Conservation (phyloP, 140 eudicot genomes). For the Ambrosia hybrid region DNA sequence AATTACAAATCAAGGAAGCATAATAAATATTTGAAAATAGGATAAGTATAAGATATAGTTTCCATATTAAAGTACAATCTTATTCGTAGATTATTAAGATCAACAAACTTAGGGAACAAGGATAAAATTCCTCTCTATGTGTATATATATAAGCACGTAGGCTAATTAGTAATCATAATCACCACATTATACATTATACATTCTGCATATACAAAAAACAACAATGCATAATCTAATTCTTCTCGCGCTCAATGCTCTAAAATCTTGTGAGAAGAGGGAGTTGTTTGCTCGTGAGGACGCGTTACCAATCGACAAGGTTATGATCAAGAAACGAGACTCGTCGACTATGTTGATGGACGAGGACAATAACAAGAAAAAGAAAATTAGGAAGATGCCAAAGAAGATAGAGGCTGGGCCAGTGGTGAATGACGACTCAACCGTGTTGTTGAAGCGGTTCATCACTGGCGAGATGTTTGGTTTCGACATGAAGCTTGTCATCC, state of each 20-base stretch:
- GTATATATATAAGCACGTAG: neutral
- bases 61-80: neutral
- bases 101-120: neutral
- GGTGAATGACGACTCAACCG: conserved; percentile 2
- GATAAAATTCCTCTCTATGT: neutral
- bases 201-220: neutral
- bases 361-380: neutral
- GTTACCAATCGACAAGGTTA: neutral
- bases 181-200: neutral
- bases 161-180: neutral
- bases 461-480: neutral
- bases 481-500: conserved; percentile 12
- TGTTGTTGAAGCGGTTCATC: conserved; percentile 16
- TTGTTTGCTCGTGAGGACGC: neutral
- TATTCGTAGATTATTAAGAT: neutral
- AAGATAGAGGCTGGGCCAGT: neutral
- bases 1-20: too few species aligned
- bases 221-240: neutral
- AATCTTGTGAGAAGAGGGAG: too few species aligned
- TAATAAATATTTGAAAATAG: too few species aligned
- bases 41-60: neutral
- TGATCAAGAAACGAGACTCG: too few species aligned
- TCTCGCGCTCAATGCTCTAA: neutral
- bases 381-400: neutral
- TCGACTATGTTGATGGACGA: too few species aligned